phyloP scores from a whole-genome alignment of 2,329 filamentous ascomycete species.

The Neofusicoccum umdonicola region DNA sequence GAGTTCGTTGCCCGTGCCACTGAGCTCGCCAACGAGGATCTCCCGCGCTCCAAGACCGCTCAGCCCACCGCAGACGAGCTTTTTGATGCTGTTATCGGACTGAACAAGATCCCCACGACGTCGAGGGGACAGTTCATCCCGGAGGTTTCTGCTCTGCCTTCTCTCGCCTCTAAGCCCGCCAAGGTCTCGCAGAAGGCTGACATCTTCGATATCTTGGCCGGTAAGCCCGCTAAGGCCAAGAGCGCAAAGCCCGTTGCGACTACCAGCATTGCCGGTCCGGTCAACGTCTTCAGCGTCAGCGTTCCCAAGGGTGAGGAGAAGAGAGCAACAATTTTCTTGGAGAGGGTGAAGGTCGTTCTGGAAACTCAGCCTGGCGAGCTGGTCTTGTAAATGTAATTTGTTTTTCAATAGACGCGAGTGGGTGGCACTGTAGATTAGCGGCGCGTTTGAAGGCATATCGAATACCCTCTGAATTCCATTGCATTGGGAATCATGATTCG shows the following conservation, averaged over 20 bases:
- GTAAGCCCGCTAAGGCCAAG: constrained; percentile 42
- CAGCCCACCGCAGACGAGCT: constrained; percentile 75
- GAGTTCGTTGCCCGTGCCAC: constrained; percentile 84
- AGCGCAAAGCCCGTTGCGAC: constrained; percentile 30
- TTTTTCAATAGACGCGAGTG: not conserved
- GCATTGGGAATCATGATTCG: too few species aligned
- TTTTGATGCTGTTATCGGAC: constrained; percentile 83
- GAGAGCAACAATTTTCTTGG: constrained; percentile 77
- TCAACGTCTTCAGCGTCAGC: constrained; percentile 78
- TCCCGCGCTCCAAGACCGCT: constrained; percentile 65
- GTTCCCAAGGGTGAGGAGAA: constrained; percentile 79
- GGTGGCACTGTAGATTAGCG: constrained; percentile 7
- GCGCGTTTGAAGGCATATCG: constrained; percentile 6
- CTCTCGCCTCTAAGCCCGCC: constrained; percentile 27
- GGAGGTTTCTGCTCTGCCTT: constrained; percentile 55
- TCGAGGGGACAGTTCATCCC: constrained; percentile 67
- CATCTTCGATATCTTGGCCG: constrained; percentile 74
- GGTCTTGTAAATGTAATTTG: constrained; percentile 29
- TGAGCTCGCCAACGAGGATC: constrained; percentile 81
- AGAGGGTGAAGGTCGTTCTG: constrained; percentile 79
- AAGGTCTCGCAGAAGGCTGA: constrained; percentile 59
- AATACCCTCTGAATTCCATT: constrained; percentile 10
- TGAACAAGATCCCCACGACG: constrained; percentile 54
- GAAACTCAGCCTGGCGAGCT: constrained; percentile 39
- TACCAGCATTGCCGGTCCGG: constrained; percentile 44